These are phyloP conservation scores for Begonia fuchsioides DNA, from an alignment of 306 rosid genomes.

Conservation along the genomic window DNA sequence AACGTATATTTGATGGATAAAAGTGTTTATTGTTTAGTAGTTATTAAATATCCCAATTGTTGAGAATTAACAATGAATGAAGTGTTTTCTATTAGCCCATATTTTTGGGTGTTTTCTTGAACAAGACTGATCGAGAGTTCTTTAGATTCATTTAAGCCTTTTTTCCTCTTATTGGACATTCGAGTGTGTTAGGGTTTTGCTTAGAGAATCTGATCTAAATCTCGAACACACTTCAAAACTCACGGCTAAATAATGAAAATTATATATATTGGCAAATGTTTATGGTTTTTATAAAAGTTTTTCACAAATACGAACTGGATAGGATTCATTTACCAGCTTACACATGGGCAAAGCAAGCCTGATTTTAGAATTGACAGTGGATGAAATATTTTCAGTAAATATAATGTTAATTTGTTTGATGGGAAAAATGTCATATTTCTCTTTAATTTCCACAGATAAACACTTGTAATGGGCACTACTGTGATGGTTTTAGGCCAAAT, in stretches of 20 bases:
- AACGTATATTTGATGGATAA: neutral
- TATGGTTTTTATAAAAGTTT: neutral
- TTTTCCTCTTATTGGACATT: too few relatives aligned
- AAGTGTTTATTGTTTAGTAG: neutral
- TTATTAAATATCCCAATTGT: neutral
- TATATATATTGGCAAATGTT: neutral
- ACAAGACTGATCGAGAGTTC: neutral
- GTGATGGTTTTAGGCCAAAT: constrained; percentile 86
- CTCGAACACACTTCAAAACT: too few relatives aligned
- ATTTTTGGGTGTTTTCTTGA: neutral
- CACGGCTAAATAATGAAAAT: too few relatives aligned
- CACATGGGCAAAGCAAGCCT: too few relatives aligned
- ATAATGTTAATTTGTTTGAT: neutral
- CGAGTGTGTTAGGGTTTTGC: too few relatives aligned
- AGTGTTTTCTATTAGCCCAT: neutral
- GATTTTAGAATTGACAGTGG: too few relatives aligned
- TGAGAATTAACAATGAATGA: neutral
- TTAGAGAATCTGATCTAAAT: too few relatives aligned
- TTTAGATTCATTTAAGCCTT: too few relatives aligned
- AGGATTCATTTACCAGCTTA: neutral
- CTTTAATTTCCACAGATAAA: constrained; percentile 42
- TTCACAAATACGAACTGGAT: neutral
- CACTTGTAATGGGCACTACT: constrained; percentile 90
- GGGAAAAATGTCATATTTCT: neutral
- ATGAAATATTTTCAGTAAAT: neutral